Evolutionary conservation across 768 basidiomycete species (phyloP), one percentile per base, ranked within the genome.

Genomic region (Phallus indusiatus): DNA sequence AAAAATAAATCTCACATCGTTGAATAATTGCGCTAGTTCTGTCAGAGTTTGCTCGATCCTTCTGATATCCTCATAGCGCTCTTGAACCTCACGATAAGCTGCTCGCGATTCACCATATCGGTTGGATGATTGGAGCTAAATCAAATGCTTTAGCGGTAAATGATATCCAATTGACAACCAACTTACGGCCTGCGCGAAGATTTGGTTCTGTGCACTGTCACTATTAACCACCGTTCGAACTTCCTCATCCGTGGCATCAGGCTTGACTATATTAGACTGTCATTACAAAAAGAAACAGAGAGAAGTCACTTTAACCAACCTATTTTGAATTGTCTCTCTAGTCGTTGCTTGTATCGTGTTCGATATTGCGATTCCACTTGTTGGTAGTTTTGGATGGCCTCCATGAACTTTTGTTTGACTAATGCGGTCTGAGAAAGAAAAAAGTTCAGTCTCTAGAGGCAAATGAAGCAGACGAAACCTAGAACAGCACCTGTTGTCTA

Each of bases 1-100:
- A 46, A 46, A 47, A 20, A 16, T 21, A 20, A 7, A 7, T 63
- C 78, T 22, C 60, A 88, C 90, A 66, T 97, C 94, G 62, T 78
- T 82, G 73, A 94, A 93, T 65, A 97, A 72, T 67, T 91, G 88
- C 3, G 88, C 90, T 53, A 97, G 77, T 70, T 95, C 91, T n/a
- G 81, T 85, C 51, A 95, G 73, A 3, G 93, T 96, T 64, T 81
- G 77, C 70, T 95, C 92, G 68, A 95, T 91, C 69, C 81, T 83
- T 64, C 80, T 79, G 64, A 97, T 81, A 61, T 96, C 92, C 66
- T 85, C 79, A 68, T 94, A 91, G 36, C 94, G 81, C 60, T 88
- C 83, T 68, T 94, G 94, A 0, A 94, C 92, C 71, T 96, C 94
- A 53, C 83, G 79, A 70, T 86, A 91, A 0, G 89, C 93, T 48